Percentiles rank a stretch among this genome's conserved stretches.
phyloP scores from a whole-genome alignment of 2,329 filamentous ascomycete species.

The Diaporthe sp. region DNA sequence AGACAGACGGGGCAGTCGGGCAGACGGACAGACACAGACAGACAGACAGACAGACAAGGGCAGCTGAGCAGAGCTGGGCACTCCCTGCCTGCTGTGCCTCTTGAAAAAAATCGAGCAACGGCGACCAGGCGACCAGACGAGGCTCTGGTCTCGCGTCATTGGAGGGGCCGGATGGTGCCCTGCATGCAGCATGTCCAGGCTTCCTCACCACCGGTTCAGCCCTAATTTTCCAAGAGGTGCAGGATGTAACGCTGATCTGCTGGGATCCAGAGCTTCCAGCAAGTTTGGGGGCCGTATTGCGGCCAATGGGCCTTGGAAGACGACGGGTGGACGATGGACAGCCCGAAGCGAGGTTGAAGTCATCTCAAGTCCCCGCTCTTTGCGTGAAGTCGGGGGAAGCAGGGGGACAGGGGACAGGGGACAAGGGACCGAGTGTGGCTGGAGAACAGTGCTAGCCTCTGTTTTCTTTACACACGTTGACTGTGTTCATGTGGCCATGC shows the following conservation, averaged over 20 bases:
- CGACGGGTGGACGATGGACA: background rate
- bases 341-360: slow-evolving; percentile 17
- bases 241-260: slow-evolving; percentile 29
- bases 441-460: background rate
- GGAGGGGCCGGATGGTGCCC: slow-evolving; percentile 23
- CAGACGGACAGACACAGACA: background rate
- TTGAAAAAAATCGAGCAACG: slow-evolving; percentile 2
- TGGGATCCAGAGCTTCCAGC: background rate
- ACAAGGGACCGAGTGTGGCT: background rate
- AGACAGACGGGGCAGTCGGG: too few relatives aligned
- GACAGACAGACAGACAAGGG: too few relatives aligned
- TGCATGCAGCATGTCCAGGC: slow-evolving; percentile 24
- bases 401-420: background rate
- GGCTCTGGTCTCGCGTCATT: slow-evolving; percentile 27
- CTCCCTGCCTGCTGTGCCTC: slow-evolving; percentile 5
- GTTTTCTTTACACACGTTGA: background rate
- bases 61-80: background rate
- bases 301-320: background rate
- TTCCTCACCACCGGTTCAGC: slow-evolving; percentile 37
- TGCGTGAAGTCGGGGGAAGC: slow-evolving; percentile 8
- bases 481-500: slow-evolving; percentile 23
- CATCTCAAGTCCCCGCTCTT: slow-evolving; percentile 9
- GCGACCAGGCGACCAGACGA: background rate
- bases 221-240: slow-evolving; percentile 34
- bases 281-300: slow-evolving; percentile 33